Evolutionary conservation across 1,139 yeast genomes (phyloP).

Genomic region (Hyphopichia khmerensis): DNA sequence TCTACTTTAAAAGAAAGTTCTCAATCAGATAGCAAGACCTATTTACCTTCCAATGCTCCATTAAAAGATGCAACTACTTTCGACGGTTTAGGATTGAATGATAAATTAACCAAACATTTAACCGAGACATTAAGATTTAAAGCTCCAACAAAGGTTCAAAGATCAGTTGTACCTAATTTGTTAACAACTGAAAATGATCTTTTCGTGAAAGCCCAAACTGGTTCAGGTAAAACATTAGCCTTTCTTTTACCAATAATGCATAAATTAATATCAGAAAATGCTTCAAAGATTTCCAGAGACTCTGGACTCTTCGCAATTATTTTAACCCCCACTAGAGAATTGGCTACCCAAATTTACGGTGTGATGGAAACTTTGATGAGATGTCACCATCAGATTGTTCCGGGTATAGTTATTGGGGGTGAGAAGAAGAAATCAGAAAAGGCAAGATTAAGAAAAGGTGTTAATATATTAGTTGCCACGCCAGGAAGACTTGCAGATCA

Average conservation of each 20-base stretch:
- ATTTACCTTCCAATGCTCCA: slow-evolving; percentile 82
- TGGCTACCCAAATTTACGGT: slow-evolving; percentile 87
- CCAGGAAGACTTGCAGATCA: slow-evolving; percentile 94
- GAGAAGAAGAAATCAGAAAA: slow-evolving; percentile 92
- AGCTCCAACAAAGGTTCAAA: slow-evolving; percentile 85
- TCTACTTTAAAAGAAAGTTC: slow-evolving; percentile 23
- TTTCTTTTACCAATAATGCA: slow-evolving; percentile 82
- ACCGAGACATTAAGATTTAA: slow-evolving; percentile 56
- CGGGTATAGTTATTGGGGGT: slow-evolving; percentile 93
- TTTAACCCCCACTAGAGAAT: slow-evolving; percentile 89
- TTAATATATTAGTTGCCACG: slow-evolving; percentile 83
- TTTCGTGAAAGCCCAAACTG: slow-evolving; percentile 92
- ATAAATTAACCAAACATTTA: slow-evolving; percentile 53
- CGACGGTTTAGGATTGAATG: slow-evolving; percentile 67
- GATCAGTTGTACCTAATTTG: slow-evolving; percentile 74
- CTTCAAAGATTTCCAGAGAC: slow-evolving; percentile 55
- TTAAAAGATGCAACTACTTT: slow-evolving; percentile 67
- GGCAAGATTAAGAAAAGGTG: slow-evolving; percentile 87
- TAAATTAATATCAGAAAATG: slow-evolving; percentile 54
- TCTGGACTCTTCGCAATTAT: slow-evolving; percentile 87
- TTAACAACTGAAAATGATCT: slow-evolving; percentile 58
- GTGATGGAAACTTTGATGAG: slow-evolving; percentile 71
- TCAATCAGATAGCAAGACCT: slow-evolving; percentile 14
- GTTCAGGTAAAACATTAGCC: slow-evolving; percentile 91
- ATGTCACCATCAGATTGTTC: slow-evolving; percentile 81